phyloP scores from a whole-genome alignment of 2,329 filamentous ascomycete genomes.

The Chlorencoelia australis region DNA sequence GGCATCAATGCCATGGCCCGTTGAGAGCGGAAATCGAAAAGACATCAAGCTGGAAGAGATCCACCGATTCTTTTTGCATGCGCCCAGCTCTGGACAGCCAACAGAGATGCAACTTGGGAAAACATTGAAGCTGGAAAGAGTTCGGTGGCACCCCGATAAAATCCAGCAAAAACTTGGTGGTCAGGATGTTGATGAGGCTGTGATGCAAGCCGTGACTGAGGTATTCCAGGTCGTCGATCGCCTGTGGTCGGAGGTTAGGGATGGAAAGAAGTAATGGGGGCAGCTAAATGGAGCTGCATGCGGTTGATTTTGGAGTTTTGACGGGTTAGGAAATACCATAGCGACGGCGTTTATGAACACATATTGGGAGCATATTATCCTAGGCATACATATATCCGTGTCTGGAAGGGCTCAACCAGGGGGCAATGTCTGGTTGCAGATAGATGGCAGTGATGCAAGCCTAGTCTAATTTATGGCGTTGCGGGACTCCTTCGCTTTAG shows the following conservation, averaged over 20 bases:
- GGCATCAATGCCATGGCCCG: conserved; percentile 50
- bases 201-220: conserved; percentile 73
- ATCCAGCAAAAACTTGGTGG: conserved; percentile 81
- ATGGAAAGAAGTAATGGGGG: conserved; percentile 12
- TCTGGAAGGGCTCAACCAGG: neutral
- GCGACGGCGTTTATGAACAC: conserved; percentile 12
- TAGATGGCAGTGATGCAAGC: too few relatives aligned
- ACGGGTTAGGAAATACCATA: conserved; percentile 11
- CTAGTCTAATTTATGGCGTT: too few relatives aligned
- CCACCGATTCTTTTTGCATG: conserved; percentile 49
- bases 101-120: conserved; percentile 32
- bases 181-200: conserved; percentile 54
- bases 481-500: too few relatives aligned
- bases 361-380: neutral
- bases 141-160: conserved; percentile 97
- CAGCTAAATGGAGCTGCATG: neutral
- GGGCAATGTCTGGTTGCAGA: neutral
- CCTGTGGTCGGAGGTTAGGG: conserved; percentile 54
- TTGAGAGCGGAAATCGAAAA: conserved; percentile 45
- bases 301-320: neutral
- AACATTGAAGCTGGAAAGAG: conserved; percentile 69
- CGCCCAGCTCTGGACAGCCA: conserved; percentile 29
- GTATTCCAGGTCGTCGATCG: conserved; percentile 86
- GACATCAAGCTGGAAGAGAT: conserved; percentile 48
- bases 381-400: too few relatives aligned